phyloP scores from a whole-genome alignment of 2,329 filamentous ascomycete species.

The Penicillium sp. region DNA sequence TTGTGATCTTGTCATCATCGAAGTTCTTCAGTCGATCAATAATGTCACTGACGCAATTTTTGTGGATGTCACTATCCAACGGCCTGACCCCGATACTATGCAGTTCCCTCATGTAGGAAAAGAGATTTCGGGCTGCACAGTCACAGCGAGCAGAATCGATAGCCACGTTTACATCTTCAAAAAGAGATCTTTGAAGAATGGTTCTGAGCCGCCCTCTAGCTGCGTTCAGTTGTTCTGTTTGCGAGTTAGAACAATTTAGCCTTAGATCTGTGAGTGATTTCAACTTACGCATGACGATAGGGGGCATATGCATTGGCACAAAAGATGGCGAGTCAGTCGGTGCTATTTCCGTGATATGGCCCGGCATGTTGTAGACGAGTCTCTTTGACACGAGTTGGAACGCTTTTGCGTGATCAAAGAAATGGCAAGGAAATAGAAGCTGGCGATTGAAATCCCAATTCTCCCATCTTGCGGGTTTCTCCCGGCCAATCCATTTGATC shows the following conservation, averaged over 20 bases:
- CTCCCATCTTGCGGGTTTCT: not conserved
- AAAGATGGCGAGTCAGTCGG: not conserved
- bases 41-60: not conserved
- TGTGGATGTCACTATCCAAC: not conserved
- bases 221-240: not conserved
- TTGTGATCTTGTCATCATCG: not conserved
- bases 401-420: not conserved
- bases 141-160: not conserved
- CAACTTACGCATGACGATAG: not conserved
- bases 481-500: not conserved
- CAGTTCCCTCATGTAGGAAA: not conserved
- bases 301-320: not conserved
- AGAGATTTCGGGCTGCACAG: not conserved
- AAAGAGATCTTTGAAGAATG: not conserved
- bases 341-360: not conserved
- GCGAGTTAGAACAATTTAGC: not conserved
- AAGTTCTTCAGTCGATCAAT: not conserved
- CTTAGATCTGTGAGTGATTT: not conserved
- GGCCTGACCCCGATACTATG: not conserved
- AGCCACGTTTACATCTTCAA: not conserved
- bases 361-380: not conserved
- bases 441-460: not conserved
- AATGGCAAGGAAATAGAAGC: not conserved
- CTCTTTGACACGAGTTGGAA: not conserved
- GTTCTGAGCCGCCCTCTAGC: not conserved